Evolutionary conservation across 768 basidiomycete genomes (phyloP).

Genomic region (Lentinula guzmanii): DNA sequence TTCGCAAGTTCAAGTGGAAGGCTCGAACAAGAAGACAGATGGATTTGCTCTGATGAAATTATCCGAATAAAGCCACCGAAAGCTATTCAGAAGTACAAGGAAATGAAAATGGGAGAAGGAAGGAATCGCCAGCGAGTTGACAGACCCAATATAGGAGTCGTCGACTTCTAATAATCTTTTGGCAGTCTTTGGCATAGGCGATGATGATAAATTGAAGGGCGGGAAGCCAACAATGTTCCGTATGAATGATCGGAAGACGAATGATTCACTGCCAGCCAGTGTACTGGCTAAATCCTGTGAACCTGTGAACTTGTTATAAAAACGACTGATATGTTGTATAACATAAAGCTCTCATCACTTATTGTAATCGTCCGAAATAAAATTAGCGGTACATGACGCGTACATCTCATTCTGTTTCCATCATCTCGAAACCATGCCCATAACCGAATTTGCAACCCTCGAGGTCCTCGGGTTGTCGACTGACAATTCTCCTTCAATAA

Average conservation of each 20-base stretch:
- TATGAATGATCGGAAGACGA: neutral
- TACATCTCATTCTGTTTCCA: too few species aligned
- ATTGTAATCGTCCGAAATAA: too few species aligned
- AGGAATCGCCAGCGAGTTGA: neutral
- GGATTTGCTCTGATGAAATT: neutral
- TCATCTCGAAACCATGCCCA: conserved; percentile 23
- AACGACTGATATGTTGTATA: too few species aligned
- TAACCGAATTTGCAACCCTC: conserved; percentile 38
- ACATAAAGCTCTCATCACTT: too few species aligned
- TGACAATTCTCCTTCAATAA: conserved; percentile 16
- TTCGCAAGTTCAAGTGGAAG: conserved; percentile 10
- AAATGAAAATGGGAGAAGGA: conserved; percentile 6
- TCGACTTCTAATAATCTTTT: neutral
- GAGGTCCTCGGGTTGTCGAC: conserved; percentile 23
- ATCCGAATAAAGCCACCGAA: neutral
- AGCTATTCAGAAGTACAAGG: conserved; percentile 13
- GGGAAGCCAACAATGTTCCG: neutral
- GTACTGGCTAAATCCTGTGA: too few species aligned
- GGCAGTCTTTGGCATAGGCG: neutral
- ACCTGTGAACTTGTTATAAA: too few species aligned
- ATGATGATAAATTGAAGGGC: neutral
- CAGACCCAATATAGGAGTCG: neutral
- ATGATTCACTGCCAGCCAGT: too few species aligned
- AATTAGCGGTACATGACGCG: too few species aligned
- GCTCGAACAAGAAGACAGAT: neutral